Evolutionary conservation across 2,329 filamentous ascomycete genomes (phyloP).

Genomic region (Fusarium graminum): DNA sequence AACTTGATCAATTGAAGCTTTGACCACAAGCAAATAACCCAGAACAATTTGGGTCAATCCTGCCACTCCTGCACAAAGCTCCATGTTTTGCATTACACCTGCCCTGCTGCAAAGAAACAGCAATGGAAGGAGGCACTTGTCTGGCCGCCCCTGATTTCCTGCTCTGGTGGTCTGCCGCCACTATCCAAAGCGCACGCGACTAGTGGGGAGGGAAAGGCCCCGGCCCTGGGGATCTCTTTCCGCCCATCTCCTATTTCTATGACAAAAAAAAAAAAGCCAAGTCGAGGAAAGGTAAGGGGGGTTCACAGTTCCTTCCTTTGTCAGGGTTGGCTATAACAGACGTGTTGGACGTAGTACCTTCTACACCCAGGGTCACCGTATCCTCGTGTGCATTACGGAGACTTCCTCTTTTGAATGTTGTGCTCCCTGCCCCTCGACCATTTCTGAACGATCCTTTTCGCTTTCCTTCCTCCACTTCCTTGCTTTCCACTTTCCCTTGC

Average conservation of each 20-base stretch:
- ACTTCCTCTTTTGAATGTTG: slow-evolving; percentile 36
- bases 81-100: neutral
- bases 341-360: slow-evolving; percentile 17
- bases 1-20: neutral
- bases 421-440: slow-evolving; percentile 34
- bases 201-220: slow-evolving; percentile 13
- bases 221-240: neutral
- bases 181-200: slow-evolving; percentile 6
- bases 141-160: slow-evolving; percentile 28
- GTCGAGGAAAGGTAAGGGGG: slow-evolving; percentile 23
- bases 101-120: slow-evolving; percentile 15
- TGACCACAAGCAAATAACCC: neutral
- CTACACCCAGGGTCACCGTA: slow-evolving; percentile 29
- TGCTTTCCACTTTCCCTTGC: neutral
- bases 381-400: slow-evolving; percentile 29
- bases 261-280: slow-evolving; percentile 20
- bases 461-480: slow-evolving; percentile 1
- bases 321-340: slow-evolving; percentile 1
- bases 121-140: slow-evolving; percentile 17
- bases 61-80: neutral
- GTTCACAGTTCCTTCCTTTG: slow-evolving; percentile 10
- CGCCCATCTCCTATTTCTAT: slow-evolving; percentile 27
- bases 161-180: slow-evolving; percentile 18
- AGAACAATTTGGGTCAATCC: neutral
- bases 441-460: neutral